Percentiles rank a stretch among this genome's conserved stretches.
These are phyloP conservation scores for Gynochthodes officinalis DNA, from an alignment of 257 asterid species.

Conservation along the genomic window DNA sequence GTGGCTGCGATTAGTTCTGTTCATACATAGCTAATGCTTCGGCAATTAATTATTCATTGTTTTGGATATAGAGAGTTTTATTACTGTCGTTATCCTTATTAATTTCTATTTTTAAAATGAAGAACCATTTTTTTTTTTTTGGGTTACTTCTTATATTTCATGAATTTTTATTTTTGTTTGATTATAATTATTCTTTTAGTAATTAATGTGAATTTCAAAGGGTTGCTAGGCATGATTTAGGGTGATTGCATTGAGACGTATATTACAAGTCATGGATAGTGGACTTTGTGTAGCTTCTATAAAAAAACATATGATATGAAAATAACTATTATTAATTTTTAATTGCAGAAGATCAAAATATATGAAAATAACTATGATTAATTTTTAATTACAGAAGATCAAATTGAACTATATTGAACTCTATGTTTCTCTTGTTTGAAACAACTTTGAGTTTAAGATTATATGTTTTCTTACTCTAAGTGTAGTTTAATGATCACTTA, in stretches of 20 bases:
- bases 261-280: background rate
- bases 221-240: background rate
- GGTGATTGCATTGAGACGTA: background rate
- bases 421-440: no score
- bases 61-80: background rate
- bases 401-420: no score
- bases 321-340: no score
- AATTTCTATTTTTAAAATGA: no score
- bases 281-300: background rate
- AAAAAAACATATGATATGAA: no score
- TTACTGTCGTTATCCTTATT: background rate
- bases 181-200: background rate
- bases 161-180: background rate
- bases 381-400: no score
- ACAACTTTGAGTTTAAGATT: no score
- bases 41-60: background rate
- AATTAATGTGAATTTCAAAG: background rate
- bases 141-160: no score
- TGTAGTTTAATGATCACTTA: no score
- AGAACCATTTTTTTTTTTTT: background rate
- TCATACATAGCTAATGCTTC: slow-evolving; percentile 28
- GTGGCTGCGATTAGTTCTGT: slow-evolving; percentile 40
- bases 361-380: no score
- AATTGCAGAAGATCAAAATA: no score
- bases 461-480: no score